Evolutionary conservation across 2,329 filamentous ascomycete genomes (phyloP), one percentile per base, ranked within the genome.

Genomic region (Colletotrichum paranaense): DNA sequence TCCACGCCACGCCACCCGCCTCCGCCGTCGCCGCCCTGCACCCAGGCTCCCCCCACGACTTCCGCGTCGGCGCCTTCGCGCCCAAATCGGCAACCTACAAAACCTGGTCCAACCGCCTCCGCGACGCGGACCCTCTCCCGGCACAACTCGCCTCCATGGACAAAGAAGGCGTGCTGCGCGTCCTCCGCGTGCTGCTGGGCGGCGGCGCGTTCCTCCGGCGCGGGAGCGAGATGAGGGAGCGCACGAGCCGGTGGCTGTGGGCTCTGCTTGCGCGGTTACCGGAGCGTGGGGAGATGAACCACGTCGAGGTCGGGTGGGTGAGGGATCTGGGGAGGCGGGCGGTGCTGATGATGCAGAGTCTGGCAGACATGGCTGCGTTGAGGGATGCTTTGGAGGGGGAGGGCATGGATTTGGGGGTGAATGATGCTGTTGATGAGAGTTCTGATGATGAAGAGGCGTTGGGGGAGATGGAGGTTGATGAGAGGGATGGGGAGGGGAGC

Each of bases 221-320:
- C 62, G 89, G 88, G n/a, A 82, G 86, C 26, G 86, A 88, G 35
- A 85, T 95, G 35, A 86, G 90, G 30, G 88, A 90, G 77, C 89
- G 92, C 60, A 91, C 94, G 5, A 95, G 94, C 73, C 88, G 91
- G 19, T 98, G 96, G 96, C 86, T 94, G 4, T 98, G 95, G 95
- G 92, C 93, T 0, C 82, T 98, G 70, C 85, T 98, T 57, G 94
- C 93, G 3, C 89, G 91, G 70, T 87, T 96, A 72, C 92, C 93
- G 0, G 93, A 94, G 46, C 85, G 90, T 11, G 95, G 95, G 1
- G 91, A 94, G 80, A 85, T 98, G 80, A 90, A 91, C 74, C 93
- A 94, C 75, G 89, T 91, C 56, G 93, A 97, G 78, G 90, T 97
- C 38, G 92, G 91, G 5, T 90, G 91, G 78, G 85, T 98, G 32